Conservation (phyloP, 306 rosid species). For the Corylus avellana region DNA sequence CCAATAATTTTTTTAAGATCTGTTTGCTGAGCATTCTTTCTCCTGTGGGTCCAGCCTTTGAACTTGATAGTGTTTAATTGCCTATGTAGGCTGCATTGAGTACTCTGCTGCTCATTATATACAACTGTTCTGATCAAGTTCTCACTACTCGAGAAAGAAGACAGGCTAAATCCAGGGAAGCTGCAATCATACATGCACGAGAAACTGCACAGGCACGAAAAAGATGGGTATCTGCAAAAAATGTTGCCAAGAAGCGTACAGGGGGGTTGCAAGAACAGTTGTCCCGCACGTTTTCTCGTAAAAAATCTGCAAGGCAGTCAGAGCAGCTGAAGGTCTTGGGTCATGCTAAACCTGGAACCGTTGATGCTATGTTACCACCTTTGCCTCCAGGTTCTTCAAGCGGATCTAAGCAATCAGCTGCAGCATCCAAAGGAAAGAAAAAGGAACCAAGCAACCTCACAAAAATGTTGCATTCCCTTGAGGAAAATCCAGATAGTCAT, state of each 20-base stretch:
- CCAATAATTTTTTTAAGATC: not conserved
- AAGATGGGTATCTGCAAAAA: constrained; percentile 80
- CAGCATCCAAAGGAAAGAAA: constrained; percentile 39
- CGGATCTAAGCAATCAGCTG: constrained; percentile 38
- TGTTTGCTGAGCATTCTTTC: constrained; percentile 13
- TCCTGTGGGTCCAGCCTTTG: constrained; percentile 20
- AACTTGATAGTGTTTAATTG: constrained; percentile 38
- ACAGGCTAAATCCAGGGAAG: constrained; percentile 78
- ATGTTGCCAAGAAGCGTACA: constrained; percentile 80
- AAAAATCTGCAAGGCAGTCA: constrained; percentile 37
- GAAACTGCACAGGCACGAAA: constrained; percentile 73
- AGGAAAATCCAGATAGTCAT: constrained; percentile 46
- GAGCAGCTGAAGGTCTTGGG: constrained; percentile 58
- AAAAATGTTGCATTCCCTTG: constrained; percentile 56
- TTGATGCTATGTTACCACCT: constrained; percentile 35
- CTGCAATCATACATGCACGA: constrained; percentile 85
- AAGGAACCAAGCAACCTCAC: constrained; percentile 46
- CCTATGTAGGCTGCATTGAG: constrained; percentile 90
- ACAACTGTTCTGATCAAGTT: constrained; percentile 97
- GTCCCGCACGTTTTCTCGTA: constrained; percentile 63
- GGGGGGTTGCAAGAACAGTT: constrained; percentile 81
- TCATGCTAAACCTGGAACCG: constrained; percentile 39
- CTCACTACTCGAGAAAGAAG: constrained; percentile 86
- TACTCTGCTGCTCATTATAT: constrained; percentile 85
- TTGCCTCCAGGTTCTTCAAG: constrained; percentile 39